Evolutionary conservation across 2,329 filamentous ascomycete species (phyloP), one percentile per base, ranked within the genome.

Genomic region (Xylariaceae sp.): DNA sequence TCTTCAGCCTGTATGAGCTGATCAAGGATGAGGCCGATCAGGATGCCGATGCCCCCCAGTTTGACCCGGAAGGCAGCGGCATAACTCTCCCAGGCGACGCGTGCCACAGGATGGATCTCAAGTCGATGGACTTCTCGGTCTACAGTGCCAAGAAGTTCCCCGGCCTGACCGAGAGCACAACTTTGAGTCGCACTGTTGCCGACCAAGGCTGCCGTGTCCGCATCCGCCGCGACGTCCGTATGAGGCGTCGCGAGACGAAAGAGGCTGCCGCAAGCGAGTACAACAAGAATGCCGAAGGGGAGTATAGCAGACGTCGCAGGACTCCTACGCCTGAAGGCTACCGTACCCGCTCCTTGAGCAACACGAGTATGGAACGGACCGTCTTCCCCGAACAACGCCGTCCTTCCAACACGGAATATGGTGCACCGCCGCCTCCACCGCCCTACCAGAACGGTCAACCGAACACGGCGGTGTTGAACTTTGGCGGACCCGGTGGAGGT

Each of bases 101-200:
- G 43, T 82, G 88, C 52, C 90, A 87, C 64, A 76, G 89, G 34
- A 76, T 95, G 63, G 87, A 94, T 58, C 83, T 95, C 50, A 88
- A 90, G 67, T 94, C 92, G 0, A 64, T 72, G 10, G 78, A 85
- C 0, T 96, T 98, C 58, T 80, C 77, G 31, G 92, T 96, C 26
- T 96, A 75, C 66, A 95, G 89, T 50, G 92, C 92, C 32, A 98
- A 96, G 78, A 96, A 95, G 66, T 98, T 98, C 64, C 92, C 92
- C 12, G 92, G 90, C 13, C 67, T 96, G 38, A 82, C 84, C 28
- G 86, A 92, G 58, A 95, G 88, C 64, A 98, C 92, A 0, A 68
- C 75, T 10, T 68, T 96, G 31, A 95, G 89, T 61, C 83, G 89
- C 42, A 83, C 86, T 22, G 88, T 98, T 27, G 89, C 90, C 13